Percentiles rank a stretch among this genome's conserved stretches.
Conservation (phyloP, 2,329 filamentous ascomycete species). For the Colletotrichum viniferum region DNA sequence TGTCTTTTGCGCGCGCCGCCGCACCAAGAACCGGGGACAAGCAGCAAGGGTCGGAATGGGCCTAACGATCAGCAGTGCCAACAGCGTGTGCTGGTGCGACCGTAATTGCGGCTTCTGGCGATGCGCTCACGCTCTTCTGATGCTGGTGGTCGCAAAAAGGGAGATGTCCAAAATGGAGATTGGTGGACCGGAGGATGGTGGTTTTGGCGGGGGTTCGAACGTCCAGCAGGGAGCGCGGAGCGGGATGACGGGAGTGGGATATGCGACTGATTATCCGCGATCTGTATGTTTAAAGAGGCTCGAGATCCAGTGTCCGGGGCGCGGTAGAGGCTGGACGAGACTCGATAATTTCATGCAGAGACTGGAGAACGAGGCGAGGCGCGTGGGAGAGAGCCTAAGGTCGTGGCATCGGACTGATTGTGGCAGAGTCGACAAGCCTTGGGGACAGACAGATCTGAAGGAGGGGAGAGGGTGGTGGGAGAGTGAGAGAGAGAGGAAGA, state of each 20-base stretch:
- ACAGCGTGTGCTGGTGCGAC: not conserved
- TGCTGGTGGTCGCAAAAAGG: not conserved
- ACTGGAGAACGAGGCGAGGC: not conserved
- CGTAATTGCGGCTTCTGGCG: not conserved
- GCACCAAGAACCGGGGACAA: not conserved
- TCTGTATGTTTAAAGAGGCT: not conserved
- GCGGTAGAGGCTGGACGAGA: not conserved
- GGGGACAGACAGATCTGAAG: conserved; percentile 22
- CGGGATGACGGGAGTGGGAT: not conserved
- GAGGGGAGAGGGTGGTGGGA: conserved; percentile 9
- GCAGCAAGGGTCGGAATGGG: not conserved
- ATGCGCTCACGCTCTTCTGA: not conserved
- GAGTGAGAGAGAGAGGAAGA: not conserved
- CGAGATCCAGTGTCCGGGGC: not conserved
- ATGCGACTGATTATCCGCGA: conserved; percentile 6
- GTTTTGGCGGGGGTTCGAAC: not conserved
- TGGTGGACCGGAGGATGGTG: not conserved
- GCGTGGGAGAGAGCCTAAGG: conserved; percentile 10
- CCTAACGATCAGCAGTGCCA: not conserved
- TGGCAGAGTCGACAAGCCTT: conserved; percentile 15
- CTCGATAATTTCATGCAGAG: not conserved
- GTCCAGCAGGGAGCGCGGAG: not conserved
- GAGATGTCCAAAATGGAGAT: not conserved
- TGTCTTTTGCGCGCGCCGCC: not conserved
- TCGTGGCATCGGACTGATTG: not conserved